Evolutionary conservation across 495 filamentous ascomycete genomes (phyloP).

Genomic region (Aspergillus olivimuriae): DNA sequence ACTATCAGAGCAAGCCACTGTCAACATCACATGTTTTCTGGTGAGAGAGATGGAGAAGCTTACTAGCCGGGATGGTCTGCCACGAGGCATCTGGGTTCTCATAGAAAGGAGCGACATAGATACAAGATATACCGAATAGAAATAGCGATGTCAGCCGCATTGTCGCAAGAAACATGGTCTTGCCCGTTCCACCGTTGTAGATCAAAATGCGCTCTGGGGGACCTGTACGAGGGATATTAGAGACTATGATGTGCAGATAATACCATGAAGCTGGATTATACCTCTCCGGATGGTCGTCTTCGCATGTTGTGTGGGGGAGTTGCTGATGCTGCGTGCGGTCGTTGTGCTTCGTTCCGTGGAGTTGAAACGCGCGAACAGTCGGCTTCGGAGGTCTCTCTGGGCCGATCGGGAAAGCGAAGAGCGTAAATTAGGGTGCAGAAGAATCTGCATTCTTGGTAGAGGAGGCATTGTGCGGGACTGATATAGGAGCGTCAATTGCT

Average conservation of each 20-base stretch:
- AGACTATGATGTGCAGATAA: background rate
- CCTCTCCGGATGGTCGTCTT: constrained; percentile 27
- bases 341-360: constrained; percentile 22
- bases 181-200: constrained; percentile 64
- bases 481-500: no score
- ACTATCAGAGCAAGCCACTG: constrained; percentile 45
- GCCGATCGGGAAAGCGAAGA: constrained; percentile 17
- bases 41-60: no score
- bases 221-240: constrained; percentile 20
- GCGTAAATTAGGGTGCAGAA: constrained; percentile 33
- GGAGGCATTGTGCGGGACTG: background rate
- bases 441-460: constrained; percentile 20
- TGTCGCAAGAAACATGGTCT: constrained; percentile 58
- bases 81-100: constrained; percentile 40
- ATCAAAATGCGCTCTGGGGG: constrained; percentile 57
- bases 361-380: constrained; percentile 27
- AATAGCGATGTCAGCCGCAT: constrained; percentile 68
- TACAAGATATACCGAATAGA: constrained; percentile 55
- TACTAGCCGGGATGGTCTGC: constrained; percentile 43
- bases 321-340: constrained; percentile 19
- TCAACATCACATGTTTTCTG: no score
- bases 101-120: constrained; percentile 56
- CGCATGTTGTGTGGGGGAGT: constrained; percentile 15
- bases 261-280: constrained; percentile 4
- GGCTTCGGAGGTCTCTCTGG: constrained; percentile 23